A percentile compares a stretch with the other conserved stretches of the same genome.
Conservation (phyloP, 2,329 filamentous ascomycete species). For the Nemania sp. region DNA sequence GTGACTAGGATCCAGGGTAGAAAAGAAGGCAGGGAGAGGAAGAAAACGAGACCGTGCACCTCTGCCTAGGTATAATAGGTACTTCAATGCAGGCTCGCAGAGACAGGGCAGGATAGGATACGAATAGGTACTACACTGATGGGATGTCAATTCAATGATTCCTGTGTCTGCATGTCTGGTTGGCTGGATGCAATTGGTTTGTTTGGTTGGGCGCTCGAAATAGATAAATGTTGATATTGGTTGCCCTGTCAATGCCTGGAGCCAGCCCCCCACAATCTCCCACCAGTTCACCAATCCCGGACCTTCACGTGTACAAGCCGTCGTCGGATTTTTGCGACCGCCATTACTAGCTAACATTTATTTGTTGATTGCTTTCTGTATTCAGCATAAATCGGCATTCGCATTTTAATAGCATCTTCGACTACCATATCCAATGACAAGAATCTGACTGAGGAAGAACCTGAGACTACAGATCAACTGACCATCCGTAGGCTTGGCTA, state of each 20-base stretch:
- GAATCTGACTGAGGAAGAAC: background rate
- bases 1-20: constrained; percentile 16
- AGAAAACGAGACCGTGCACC: constrained; percentile 9
- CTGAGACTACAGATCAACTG: too few relatives aligned
- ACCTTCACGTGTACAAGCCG: constrained; percentile 18
- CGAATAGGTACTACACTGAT: too few relatives aligned
- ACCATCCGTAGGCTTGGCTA: too few relatives aligned
- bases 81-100: constrained; percentile 7
- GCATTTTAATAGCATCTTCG: too few relatives aligned
- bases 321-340: background rate
- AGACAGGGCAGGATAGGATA: background rate
- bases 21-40: background rate
- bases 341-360: background rate
- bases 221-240: constrained; percentile 44
- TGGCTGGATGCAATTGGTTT: constrained; percentile 29
- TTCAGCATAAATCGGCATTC: background rate
- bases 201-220: constrained; percentile 26
- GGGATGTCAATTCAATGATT: constrained; percentile 30
- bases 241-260: constrained; percentile 43
- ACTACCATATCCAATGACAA: background rate
- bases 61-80: background rate
- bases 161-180: constrained; percentile 21
- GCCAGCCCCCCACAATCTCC: background rate
- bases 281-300: constrained; percentile 24
- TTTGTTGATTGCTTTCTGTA: background rate